phyloP scores from a whole-genome alignment of 2,329 filamentous ascomycete genomes.

The Paraphaeosphaeria minitans region DNA sequence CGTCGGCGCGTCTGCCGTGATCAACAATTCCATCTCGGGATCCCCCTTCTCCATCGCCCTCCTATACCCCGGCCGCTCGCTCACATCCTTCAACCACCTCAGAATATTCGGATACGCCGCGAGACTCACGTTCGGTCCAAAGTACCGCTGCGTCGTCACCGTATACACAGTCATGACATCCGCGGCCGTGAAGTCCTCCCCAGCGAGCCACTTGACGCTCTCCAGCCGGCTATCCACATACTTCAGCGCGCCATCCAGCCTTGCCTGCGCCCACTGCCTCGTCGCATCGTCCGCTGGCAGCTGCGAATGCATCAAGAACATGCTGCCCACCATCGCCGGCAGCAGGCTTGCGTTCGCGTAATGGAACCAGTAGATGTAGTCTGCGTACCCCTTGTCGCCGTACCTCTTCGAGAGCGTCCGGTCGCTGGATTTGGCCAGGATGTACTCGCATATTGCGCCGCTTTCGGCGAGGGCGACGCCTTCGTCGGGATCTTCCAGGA shows the following conservation, averaged over 20 bases:
- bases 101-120: slow-evolving; percentile 24
- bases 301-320: slow-evolving; percentile 30
- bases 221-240: slow-evolving; percentile 56
- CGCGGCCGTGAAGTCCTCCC: slow-evolving; percentile 64
- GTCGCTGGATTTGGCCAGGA: slow-evolving; percentile 54
- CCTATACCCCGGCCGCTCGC: slow-evolving; percentile 21
- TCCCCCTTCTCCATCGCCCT: slow-evolving; percentile 61
- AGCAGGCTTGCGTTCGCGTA: slow-evolving; percentile 52
- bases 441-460: slow-evolving; percentile 65
- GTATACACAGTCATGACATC: slow-evolving; percentile 67
- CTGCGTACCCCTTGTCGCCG: slow-evolving; percentile 55
- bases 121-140: slow-evolving; percentile 34
- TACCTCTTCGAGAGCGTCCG: slow-evolving; percentile 35
- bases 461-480: slow-evolving; percentile 59
- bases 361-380: slow-evolving; percentile 68
- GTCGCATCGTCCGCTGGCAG: slow-evolving; percentile 31
- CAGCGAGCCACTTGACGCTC: slow-evolving; percentile 60
- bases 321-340: slow-evolving; percentile 37
- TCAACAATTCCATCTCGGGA: slow-evolving; percentile 47
- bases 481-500: slow-evolving; percentile 59
- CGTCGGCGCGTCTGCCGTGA: slow-evolving; percentile 22
- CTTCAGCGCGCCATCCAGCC: slow-evolving; percentile 46
- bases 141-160: slow-evolving; percentile 65
- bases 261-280: slow-evolving; percentile 18
- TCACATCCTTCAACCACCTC: slow-evolving; percentile 23